A percentile compares a stretch with the other conserved stretches of the same genome.
These are phyloP conservation scores for Adiantum capillusveneris DNA, from an alignment of 75 land plant genomes.

Conservation along the genomic window DNA sequence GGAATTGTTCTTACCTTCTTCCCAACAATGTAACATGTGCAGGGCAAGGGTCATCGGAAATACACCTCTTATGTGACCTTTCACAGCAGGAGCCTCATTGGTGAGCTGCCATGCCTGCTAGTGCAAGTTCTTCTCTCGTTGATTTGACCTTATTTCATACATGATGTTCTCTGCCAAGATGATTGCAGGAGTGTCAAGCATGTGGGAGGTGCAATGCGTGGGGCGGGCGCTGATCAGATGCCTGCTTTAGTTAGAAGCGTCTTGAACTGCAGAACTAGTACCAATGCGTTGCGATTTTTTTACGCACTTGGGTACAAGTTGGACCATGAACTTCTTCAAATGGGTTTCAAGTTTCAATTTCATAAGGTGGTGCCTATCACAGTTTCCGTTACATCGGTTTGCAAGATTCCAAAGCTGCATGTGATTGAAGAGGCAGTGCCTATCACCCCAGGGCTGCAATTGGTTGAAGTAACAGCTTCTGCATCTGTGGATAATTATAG, in stretches of 20 bases:
- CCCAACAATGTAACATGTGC: too few species aligned
- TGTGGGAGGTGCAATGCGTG: constrained; percentile 89
- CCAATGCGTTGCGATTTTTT: constrained; percentile 72
- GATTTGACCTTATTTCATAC: not conserved
- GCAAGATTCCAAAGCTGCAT: constrained; percentile 76
- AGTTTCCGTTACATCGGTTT: constrained; percentile 68
- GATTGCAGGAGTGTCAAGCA: constrained; percentile 69
- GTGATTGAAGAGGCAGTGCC: constrained; percentile 84
- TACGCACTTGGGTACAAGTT: constrained; percentile 83
- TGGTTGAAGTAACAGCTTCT: constrained; percentile 92
- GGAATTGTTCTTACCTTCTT: not conserved
- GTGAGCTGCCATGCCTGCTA: constrained; percentile 29
- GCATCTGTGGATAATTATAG: constrained; percentile 76
- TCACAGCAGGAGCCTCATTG: constrained; percentile 67
- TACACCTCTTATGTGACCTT: constrained; percentile 69
- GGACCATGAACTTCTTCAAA: constrained; percentile 77
- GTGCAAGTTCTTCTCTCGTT: not conserved
- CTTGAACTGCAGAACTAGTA: constrained; percentile 71
- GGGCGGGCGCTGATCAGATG: constrained; percentile 91
- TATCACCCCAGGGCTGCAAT: constrained; percentile 72
- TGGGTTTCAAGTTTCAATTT: constrained; percentile 74
- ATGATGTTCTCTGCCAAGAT: not conserved
- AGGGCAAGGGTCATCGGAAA: constrained; percentile 71
- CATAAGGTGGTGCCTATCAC: constrained; percentile 66
- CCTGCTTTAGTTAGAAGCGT: constrained; percentile 74